Evolutionary conservation across 2,329 filamentous ascomycete genomes (phyloP), one percentile per base, ranked within the genome.

Genomic region (Tolypocladium cylindrosporum): DNA sequence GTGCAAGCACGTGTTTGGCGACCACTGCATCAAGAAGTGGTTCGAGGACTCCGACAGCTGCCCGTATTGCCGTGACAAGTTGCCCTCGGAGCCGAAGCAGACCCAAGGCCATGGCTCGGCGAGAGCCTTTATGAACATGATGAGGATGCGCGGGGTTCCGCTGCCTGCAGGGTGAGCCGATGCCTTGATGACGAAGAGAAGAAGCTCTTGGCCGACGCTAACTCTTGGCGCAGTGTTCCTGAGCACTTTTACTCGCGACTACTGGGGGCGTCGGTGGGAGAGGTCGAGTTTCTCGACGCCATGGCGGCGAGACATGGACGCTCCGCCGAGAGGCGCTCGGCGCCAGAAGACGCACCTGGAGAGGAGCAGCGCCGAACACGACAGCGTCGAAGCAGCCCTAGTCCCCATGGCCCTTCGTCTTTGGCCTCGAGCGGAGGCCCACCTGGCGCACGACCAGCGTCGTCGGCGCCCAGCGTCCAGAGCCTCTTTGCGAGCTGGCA

Each of bases 11-110:
- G 68, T 87, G 8, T 87, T 87, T 67, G 84, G 84, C 21, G 77
- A 85, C 58, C 76, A 80, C 62, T 87, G 84, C 67, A 83, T 87
- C 61, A 84, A 81, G 67, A 85, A 82, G 62, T 87, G 84, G 84
- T 78, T 87, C 48, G 75, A 82, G 56, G 81, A 86, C 52, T 81
- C 81, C 1, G 79, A 84, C 62, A 84, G 75, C 57, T 87, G 84
- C 62, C 84, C 84, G 0, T 86, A 86, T 64, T 87, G 84, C 67
- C 79, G 84, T 34, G 78, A 83, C 61, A 84, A 84, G 63, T 72
- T 87, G 31, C 80, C 77, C 3, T 80, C 81, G 2, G 79, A 84
- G 59, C 65, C 67, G 9, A 71, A 68, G 57, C 61, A 62, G 2
- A 36, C 56, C 10, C 50, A 55, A 19, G 27, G 55, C 13, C 48